Base-by-base conservation (phyloP, 495 filamentous ascomycete species). In the Cryomyces antarcticus region DNA sequence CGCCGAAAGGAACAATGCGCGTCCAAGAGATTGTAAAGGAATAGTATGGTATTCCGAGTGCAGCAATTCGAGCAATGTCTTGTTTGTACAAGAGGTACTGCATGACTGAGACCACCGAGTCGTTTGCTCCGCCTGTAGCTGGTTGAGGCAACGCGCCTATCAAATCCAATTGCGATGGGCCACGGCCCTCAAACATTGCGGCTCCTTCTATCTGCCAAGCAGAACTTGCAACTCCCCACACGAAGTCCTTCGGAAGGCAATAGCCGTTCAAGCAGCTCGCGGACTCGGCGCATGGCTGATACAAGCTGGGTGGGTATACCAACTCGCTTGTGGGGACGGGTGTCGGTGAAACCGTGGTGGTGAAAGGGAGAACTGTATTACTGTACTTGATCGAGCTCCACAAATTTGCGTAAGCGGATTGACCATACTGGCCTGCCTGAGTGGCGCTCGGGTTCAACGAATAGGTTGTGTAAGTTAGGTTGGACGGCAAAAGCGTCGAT, bases 71-170 rank as follows among this genome's bases (percentile, higher is more conserved):
- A 42, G 57, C 53, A 45, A 71, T 66, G 38, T 71, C 66, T 44
- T 69, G 64, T 46, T 69, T 69, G 44, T 70, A 70, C 6, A 68
- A 50, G 36, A 58, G 69, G 47, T 70, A 70, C 39, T 67, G 66
- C 50, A 36, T 62, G 62, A 38, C 61, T 35, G 12, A 12, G 33
- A 35, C 33, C 12, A 35, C 33, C 12, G 33, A 12, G 11, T n/a
- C n/a, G n/a, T n/a, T n/a, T n/a, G n/a, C n/a, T n/a, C n/a, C n/a
- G n/a, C n/a, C n/a, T n/a, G n/a, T n/a, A n/a, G n/a, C n/a, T n/a
- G n/a, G n/a, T n/a, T n/a, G n/a, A n/a, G n/a, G n/a, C n/a, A n/a
- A n/a, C n/a, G n/a, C n/a, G 11, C 7, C 38, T 12, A 35, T 7
- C 33, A 35, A 7, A 35, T 35, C 33, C 33, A 35, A 12, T 7